Percentiles rank a stretch among this genome's conserved stretches.
phyloP scores from a whole-genome alignment of 2,329 filamentous ascomycete genomes.

The Rhynchosporium secalis region DNA sequence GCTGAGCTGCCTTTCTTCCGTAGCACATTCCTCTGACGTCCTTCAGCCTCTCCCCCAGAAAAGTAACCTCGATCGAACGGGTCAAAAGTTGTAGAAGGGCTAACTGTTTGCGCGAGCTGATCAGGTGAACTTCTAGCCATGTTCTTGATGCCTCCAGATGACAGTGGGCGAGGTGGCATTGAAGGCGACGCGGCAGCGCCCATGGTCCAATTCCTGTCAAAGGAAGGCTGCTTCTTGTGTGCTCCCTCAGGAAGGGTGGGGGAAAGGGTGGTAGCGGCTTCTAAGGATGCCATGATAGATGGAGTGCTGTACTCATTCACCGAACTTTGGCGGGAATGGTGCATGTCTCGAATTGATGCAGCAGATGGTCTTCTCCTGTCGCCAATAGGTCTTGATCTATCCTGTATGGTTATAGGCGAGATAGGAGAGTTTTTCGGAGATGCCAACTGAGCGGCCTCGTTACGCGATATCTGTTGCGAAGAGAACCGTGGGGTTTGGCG shows the following conservation, averaged over 20 bases:
- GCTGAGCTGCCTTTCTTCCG: constrained; percentile 71
- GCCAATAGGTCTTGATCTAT: constrained; percentile 41
- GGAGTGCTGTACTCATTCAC: constrained; percentile 45
- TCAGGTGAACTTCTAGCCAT: constrained; percentile 37
- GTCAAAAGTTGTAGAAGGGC: constrained; percentile 51
- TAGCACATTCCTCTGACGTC: constrained; percentile 72
- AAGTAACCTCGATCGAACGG: constrained; percentile 80
- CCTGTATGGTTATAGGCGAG: constrained; percentile 43
- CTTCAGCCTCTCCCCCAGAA: constrained; percentile 82
- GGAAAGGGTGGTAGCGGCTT: constrained; percentile 31
- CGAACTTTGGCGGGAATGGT: constrained; percentile 84
- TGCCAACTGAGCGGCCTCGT: constrained; percentile 38
- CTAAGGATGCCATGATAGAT: constrained; percentile 46
- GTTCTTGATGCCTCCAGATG: constrained; percentile 32
- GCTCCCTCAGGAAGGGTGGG: constrained; percentile 31
- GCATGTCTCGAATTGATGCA: constrained; percentile 76
- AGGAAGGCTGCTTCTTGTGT: constrained; percentile 68
- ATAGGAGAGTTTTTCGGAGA: constrained; percentile 46
- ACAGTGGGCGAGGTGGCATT: constrained; percentile 34
- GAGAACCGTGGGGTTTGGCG: constrained; percentile 34
- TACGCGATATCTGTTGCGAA: constrained; percentile 34
- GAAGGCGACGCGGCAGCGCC: constrained; percentile 44
- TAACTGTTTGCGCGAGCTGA: constrained; percentile 37
- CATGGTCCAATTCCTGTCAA: constrained; percentile 70
- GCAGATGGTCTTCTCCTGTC: constrained; percentile 69